Conservation (phyloP, 805 yeast genomes). For the Hanseniaspora taiwanica region DNA sequence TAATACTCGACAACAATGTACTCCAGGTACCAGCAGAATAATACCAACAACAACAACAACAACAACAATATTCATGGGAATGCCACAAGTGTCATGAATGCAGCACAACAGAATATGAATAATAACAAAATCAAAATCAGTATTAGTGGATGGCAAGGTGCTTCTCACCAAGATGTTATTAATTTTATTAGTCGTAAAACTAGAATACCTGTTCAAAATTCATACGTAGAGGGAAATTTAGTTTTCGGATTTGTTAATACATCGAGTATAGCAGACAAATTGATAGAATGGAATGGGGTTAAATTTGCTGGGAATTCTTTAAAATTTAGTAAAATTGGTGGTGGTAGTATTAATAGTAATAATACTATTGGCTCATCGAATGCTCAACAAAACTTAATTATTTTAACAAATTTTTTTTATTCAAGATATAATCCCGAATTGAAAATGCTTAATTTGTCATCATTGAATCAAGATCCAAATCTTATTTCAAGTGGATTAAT, state of each 20-base stretch:
- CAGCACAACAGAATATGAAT: constrained; percentile 17
- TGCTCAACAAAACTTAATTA: too few species aligned
- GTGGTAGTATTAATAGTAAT: constrained; percentile 14
- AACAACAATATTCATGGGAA: constrained; percentile 15
- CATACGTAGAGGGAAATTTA: constrained; percentile 40
- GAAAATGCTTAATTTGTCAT: constrained; percentile 57
- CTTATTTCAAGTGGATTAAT: constrained; percentile 4
- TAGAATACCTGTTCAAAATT: constrained; percentile 39
- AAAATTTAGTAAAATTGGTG: constrained; percentile 31
- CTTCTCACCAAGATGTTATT: constrained; percentile 52
- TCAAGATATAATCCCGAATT: constrained; percentile 49
- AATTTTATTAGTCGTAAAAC: constrained; percentile 59
- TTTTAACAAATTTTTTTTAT: not conserved
- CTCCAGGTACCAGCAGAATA: not conserved
- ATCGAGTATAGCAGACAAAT: constrained; percentile 42
- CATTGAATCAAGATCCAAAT: constrained; percentile 22
- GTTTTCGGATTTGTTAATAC: constrained; percentile 46
- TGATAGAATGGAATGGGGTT: constrained; percentile 59
- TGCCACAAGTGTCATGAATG: constrained; percentile 14
- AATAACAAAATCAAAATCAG: constrained; percentile 39
- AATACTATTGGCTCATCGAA: constrained; percentile 52
- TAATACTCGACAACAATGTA: not conserved
- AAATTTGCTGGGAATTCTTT: constrained; percentile 66
- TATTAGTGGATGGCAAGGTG: constrained; percentile 73
- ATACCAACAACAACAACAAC: not conserved